Base-by-base conservation (phyloP, 2,329 filamentous ascomycete species). In the Blastomyces percursus region DNA sequence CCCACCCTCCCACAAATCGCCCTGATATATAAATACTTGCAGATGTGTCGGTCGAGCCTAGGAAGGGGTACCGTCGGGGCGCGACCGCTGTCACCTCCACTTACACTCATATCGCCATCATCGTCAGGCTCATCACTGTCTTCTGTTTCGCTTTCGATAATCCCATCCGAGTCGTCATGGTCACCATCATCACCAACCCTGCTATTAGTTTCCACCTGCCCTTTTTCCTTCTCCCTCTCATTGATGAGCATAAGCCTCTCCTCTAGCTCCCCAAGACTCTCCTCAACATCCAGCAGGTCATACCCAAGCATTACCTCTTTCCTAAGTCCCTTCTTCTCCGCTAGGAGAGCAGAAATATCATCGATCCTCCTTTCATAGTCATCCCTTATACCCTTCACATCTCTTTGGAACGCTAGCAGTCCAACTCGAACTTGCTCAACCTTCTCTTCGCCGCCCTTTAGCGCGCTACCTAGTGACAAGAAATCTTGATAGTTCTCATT, bases 401-500 rank as follows among this genome's bases (percentile, higher is more conserved):
- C 91, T 66, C 92, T 83, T 64, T 86, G 82, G 70, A 99, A 96
- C 0, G 91, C 91, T 64, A 97, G 74, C 62, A 99, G 76, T 0
- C 91, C 91, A 0, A 99, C 89, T 52, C 90, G 84, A 40, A 97
- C 88, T 71, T 95, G 91, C 72, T 96, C 92, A 0, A 96, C 87
- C 73, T 87, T 89, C 70, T 96, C 93, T 71, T 96, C 92, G 8
- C 95, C 95, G 2, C 92, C 92, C 61, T 85, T 84, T 52, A 99
- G 78, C 69, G 91, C 89, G 56, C 83, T 85, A 0, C 94, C 95
- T 0, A 99, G 78, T 0, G 86, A 87, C 4, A 99, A 76, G 69
- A 99, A 99, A 63, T 93, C 89, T 57, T 91, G 88, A 73, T 99
- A 97, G 75, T 99, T 96, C 60, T 88, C 84, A 72, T 99, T 99